Percentiles rank a stretch among this genome's conserved stretches.
Evolutionary conservation across 371 early-diverging fungal species (phyloP).

Genomic region (Mucor piriformis): DNA sequence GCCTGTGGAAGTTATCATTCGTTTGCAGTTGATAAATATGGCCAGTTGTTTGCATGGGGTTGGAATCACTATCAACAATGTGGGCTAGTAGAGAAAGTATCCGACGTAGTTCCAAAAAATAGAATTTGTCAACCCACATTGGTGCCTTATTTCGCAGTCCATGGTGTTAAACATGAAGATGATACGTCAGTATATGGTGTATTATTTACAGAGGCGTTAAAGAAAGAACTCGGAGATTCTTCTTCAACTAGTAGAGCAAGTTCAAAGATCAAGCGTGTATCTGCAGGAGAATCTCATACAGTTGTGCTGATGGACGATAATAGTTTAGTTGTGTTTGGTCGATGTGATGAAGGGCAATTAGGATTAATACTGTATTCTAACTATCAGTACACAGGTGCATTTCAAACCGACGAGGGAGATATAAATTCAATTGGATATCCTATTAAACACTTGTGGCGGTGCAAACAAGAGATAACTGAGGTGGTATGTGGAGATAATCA

Average conservation of each 20-base stretch:
- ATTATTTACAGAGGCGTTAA: too few species aligned
- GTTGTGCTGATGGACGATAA: conserved; percentile 73
- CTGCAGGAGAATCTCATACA: conserved; percentile 88
- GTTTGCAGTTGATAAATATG: conserved; percentile 69
- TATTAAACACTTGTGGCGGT: conserved; percentile 38
- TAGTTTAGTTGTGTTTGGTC: conserved; percentile 78
- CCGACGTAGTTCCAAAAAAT: too few species aligned
- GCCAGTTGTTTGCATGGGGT: conserved; percentile 86
- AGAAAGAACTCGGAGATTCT: too few species aligned
- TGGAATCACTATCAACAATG: conserved; percentile 94
- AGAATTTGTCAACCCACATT: conserved; percentile 13
- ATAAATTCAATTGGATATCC: conserved; percentile 64
- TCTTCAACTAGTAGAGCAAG: background rate
- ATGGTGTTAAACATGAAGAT: too few species aligned
- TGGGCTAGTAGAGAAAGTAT: conserved; percentile 57
- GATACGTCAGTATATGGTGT: too few species aligned
- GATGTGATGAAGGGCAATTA: conserved; percentile 90
- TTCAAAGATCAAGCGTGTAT: conserved; percentile 44
- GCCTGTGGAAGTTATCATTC: conserved; percentile 87
- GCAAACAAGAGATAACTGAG: conserved; percentile 47
- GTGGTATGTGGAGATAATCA: conserved; percentile 88
- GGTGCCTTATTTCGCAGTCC: background rate
- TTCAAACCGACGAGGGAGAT: conserved; percentile 17
- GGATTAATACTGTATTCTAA: conserved; percentile 48
- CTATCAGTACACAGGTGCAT: conserved; percentile 35